Evolutionary conservation across 2,329 filamentous ascomycete species (phyloP).

Genomic region (Raffaelea ambrosiae): DNA sequence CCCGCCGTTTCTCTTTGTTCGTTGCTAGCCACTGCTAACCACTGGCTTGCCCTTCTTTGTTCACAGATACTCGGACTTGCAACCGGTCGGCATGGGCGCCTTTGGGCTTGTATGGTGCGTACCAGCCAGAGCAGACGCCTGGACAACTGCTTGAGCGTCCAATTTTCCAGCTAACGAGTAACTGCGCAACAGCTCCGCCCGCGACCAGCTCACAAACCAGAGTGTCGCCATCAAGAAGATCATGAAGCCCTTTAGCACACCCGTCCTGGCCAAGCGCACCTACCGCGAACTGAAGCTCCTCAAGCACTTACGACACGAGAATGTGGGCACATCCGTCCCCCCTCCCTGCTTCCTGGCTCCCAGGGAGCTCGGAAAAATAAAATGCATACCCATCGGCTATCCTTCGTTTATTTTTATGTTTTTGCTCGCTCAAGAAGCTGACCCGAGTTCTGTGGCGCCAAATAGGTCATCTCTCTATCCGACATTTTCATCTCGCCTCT

Average conservation of each 20-base stretch:
- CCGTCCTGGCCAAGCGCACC: conserved; percentile 92
- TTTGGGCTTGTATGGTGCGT: conserved; percentile 90
- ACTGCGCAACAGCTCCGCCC: conserved; percentile 62
- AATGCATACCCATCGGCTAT: conserved; percentile 19
- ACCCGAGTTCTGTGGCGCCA: not conserved
- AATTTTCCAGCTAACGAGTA: not conserved
- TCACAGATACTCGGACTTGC: conserved; percentile 88
- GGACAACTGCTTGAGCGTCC: not conserved
- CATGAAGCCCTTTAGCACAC: conserved; percentile 99
- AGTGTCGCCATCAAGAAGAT: conserved; percentile 99
- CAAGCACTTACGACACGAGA: conserved; percentile 95
- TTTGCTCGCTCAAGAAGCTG: not conserved
- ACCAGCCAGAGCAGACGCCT: not conserved
- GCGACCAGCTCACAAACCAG: conserved; percentile 94
- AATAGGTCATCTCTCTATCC: conserved; percentile 88
- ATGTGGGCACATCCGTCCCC: conserved; percentile 48
- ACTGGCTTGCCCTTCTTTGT: not conserved
- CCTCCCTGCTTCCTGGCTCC: not conserved
- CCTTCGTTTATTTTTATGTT: conserved; percentile 4
- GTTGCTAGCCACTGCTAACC: too few relatives aligned
- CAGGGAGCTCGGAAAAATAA: not conserved
- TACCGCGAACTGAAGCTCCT: conserved; percentile 96
- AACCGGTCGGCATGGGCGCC: conserved; percentile 97
- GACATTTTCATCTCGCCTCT: conserved; percentile 99
- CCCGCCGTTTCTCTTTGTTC: too few relatives aligned